A percentile compares a stretch with the other conserved stretches of the same genome.
Conservation (phyloP, 495 filamentous ascomycete genomes). For the Aspergillus sclerotioniger region DNA sequence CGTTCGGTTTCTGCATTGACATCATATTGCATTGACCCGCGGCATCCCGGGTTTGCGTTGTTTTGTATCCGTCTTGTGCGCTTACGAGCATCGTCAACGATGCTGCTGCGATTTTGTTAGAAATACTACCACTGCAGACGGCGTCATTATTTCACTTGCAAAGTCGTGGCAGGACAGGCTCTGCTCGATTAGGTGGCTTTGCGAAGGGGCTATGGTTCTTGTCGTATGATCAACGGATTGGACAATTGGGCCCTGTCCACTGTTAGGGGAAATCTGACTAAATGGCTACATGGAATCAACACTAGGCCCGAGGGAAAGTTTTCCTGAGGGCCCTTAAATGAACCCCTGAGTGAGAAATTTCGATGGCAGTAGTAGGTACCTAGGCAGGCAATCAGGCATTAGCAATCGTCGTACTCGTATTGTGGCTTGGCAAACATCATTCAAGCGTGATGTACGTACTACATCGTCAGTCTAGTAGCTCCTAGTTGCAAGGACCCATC, state of each 20-base stretch:
- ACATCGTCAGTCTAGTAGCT: background rate
- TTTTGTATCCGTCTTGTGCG: background rate
- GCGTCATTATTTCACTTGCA: background rate
- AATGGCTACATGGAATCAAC: no score
- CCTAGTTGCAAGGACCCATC: background rate
- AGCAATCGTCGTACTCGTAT: conserved; percentile 1
- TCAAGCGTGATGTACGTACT: conserved; percentile 3
- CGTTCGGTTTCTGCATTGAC: conserved; percentile 8
- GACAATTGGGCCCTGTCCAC: background rate
- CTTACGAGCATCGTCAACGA: background rate
- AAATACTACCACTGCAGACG: background rate
- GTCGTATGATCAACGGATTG: conserved; percentile 1
- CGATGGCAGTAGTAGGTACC: background rate
- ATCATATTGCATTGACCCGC: background rate
- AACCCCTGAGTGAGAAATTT: conserved; percentile 3
- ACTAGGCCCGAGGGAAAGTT: background rate
- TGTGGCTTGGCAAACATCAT: background rate
- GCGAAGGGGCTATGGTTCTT: background rate
- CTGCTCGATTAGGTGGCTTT: background rate
- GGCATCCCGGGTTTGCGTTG: background rate
- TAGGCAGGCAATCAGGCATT: background rate
- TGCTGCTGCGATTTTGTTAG: background rate
- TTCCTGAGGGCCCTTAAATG: background rate
- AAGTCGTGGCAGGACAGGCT: background rate
- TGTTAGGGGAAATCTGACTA: background rate